Conservation (phyloP, 1,284 basidiomycete genomes). For the Pterula multifida region DNA sequence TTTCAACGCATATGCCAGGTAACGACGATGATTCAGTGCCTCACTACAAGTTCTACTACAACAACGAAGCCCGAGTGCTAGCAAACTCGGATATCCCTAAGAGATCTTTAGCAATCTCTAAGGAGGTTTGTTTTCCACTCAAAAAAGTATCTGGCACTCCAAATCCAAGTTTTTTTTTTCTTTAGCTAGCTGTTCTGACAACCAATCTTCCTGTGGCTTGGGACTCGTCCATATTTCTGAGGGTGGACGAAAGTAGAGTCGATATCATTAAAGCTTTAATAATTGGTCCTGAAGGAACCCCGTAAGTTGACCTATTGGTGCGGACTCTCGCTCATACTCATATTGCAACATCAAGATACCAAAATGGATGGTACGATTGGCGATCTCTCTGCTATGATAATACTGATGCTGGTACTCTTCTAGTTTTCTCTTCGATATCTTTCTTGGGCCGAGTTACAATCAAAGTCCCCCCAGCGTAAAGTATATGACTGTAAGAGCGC, state of each 20-base stretch:
- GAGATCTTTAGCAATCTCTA: constrained; percentile 82
- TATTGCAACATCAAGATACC: constrained; percentile 49
- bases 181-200: constrained; percentile 76
- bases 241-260: constrained; percentile 78
- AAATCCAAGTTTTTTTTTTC: constrained; percentile 6
- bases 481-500: constrained; percentile 67
- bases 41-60: constrained; percentile 70
- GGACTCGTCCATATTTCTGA: constrained; percentile 82
- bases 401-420: constrained; percentile 11
- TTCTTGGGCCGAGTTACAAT: constrained; percentile 75
- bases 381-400: constrained; percentile 6
- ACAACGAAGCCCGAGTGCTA: constrained; percentile 69
- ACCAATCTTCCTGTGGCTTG: constrained; percentile 83
- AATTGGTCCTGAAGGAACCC: constrained; percentile 83
- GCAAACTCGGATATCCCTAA: constrained; percentile 74
- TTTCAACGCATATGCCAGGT: constrained; percentile 19
- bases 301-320: constrained; percentile 42
- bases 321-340: constrained; percentile 1
- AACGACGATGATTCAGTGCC: constrained; percentile 38
- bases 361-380: constrained; percentile 64
- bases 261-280: constrained; percentile 87
- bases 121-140: constrained; percentile 46
- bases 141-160: constrained; percentile 1
- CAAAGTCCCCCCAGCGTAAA: constrained; percentile 74
- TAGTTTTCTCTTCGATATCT: constrained; percentile 79